Percentiles rank a stretch among this genome's conserved stretches.
phyloP scores from a whole-genome alignment of 768 basidiomycete species.

The Boletus insuetus region DNA sequence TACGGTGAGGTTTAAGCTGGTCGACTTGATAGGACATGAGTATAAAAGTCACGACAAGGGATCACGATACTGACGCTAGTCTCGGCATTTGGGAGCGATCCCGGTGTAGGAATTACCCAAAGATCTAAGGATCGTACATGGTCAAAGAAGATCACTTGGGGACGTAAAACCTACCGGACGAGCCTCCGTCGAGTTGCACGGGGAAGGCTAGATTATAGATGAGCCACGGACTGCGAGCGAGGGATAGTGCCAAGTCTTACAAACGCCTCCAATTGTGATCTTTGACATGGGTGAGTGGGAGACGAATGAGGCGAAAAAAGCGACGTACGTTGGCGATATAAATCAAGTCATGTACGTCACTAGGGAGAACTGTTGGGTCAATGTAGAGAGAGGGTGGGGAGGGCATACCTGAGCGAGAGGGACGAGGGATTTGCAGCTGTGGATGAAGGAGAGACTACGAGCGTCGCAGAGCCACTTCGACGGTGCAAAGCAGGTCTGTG shows the following conservation, averaged over 20 bases:
- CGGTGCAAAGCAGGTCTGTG: conserved; percentile 35
- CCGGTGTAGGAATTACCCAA: conserved; percentile 55
- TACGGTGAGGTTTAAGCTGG: conserved; percentile 63
- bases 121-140: conserved; percentile 47
- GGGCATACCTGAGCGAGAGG: conserved; percentile 23
- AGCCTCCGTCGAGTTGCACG: conserved; percentile 84
- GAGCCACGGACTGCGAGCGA: neutral
- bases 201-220: conserved; percentile 48
- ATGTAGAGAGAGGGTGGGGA: neutral
- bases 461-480: conserved; percentile 33
- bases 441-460: conserved; percentile 23
- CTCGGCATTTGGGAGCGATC: conserved; percentile 47
- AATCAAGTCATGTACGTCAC: conserved; percentile 72
- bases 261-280: conserved; percentile 63
- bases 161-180: conserved; percentile 31
- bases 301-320: neutral
- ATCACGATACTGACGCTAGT: conserved; percentile 43
- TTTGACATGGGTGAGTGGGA: conserved; percentile 28
- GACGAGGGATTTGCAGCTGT: neutral
- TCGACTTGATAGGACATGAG: conserved; percentile 33
- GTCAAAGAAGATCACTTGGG: neutral
- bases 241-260: conserved; percentile 36
- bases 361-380: conserved; percentile 31
- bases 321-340: conserved; percentile 72
- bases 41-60: neutral